Evolutionary conservation across 2,329 filamentous ascomycete genomes (phyloP), one percentile per base, ranked within the genome.

Genomic region (Neodidymelliopsis sp.): DNA sequence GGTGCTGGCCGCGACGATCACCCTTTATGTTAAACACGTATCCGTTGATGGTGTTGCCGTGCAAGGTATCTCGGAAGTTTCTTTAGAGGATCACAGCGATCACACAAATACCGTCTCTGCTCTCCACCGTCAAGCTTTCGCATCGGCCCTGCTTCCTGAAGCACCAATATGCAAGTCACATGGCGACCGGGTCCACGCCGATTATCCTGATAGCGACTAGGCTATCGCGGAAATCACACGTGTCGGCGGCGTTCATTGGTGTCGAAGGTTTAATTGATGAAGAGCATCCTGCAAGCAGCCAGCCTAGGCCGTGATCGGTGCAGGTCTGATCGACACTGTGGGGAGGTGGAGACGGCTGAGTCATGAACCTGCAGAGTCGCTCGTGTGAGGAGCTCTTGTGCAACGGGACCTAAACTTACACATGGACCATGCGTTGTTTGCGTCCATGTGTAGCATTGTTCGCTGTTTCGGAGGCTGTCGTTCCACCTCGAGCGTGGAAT

Each of bases 371-470:
- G 34, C 34, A 49, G 16, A 25, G 36, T 8, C 12, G 40, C n/a
- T 44, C 28, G 13, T 33, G 28, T 15, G 29, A 50, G 18, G 6
- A 37, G 23, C 15, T 24, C 7, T 15, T 24, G 33, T 33, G 20
- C 16, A 22, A 40, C 47, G 30, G 47, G 35, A 40, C 10, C 47
- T 44, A 45, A 41, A 40, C 24, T 33, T 22, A 45, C 40, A 36
- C 35, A 35, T 40, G 40, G 40, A 13, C 40, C 40, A 45, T 25
- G 30, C 25, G 40, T 45, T 40, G 15, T n/a, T 31, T 30, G 9
- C 5, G 12, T 9, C 3, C 11, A 4, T 13, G 3, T 29, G 6
- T 6, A 13, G 16, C 1, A 15, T 38, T 6, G 6, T 1, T 15
- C 16, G 28, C 23, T 4, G 16, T 29, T 5, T 25, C 15, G 4